A percentile compares a stretch with the other conserved stretches of the same genome.
phyloP scores from a whole-genome alignment of 2,329 filamentous ascomycete genomes.

The Cryphonectria carpinicola region DNA sequence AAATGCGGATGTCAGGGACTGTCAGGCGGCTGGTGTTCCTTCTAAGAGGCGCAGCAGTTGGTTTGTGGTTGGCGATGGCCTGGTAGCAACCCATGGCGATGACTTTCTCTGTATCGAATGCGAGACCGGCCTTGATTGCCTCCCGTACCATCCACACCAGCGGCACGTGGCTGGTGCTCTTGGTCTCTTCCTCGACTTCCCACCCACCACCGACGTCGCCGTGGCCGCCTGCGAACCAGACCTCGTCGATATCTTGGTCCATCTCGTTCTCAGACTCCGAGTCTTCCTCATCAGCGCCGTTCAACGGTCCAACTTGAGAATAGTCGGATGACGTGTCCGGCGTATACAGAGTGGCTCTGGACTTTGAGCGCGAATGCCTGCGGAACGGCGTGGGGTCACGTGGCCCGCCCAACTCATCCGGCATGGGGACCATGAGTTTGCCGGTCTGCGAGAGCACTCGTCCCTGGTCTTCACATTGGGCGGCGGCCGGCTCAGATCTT shows the following conservation, averaged over 20 bases:
- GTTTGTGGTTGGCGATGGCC: conserved; percentile 38
- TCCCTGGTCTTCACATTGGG: conserved; percentile 19
- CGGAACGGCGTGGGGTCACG: conserved; percentile 44
- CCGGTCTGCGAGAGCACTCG: conserved; percentile 20
- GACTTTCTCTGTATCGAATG: conserved; percentile 71
- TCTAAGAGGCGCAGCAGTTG: conserved; percentile 14
- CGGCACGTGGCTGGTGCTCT: conserved; percentile 67
- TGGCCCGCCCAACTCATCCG: conserved; percentile 33
- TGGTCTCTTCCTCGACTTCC: conserved; percentile 59
- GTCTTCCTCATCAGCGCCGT: conserved; percentile 36
- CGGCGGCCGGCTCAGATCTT: neutral
- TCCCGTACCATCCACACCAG: conserved; percentile 69
- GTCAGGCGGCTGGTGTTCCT: neutral
- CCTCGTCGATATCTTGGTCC: conserved; percentile 75
- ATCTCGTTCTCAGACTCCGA: conserved; percentile 49
- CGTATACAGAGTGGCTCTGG: conserved; percentile 33
- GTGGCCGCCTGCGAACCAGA: conserved; percentile 81
- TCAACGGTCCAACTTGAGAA: conserved; percentile 37
- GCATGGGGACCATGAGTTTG: conserved; percentile 14
- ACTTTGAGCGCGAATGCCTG: conserved; percentile 39
- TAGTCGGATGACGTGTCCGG: conserved; percentile 37
- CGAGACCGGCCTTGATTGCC: conserved; percentile 65
- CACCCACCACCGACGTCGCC: conserved; percentile 81
- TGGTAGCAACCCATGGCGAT: conserved; percentile 66
- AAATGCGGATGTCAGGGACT: conserved; percentile 42